Evolutionary conservation across 768 basidiomycete species (phyloP), one percentile per base, ranked within the genome.

Genomic region (Mycena vitilis): DNA sequence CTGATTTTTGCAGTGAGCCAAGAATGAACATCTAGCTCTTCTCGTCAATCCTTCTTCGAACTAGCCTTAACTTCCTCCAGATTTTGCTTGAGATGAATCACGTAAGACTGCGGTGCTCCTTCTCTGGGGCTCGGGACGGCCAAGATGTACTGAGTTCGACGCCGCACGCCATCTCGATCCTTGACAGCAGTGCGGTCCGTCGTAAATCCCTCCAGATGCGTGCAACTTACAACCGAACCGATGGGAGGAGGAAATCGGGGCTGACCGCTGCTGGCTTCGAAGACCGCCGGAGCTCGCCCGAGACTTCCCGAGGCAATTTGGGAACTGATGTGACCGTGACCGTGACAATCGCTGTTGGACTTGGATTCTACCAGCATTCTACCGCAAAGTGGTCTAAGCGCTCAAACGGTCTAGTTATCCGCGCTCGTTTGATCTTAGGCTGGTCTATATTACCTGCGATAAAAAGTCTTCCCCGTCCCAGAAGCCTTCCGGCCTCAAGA

Each of bases 21-120:
- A 55, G n/a, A 37, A 40, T 8, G 54, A 56, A 10, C 47, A 22
- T 48, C 22, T 22, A 25, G 15, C 47, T 45, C 56, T 58, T 65
- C 64, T 36, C 57, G 51, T 47, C 49, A 59, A 65, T 59, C 64
- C 64, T 65, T 55, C 52, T 30, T 48, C 30, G 30, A 30, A 30
- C 30, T 30, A 30, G 30, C 30, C 2, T 64, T 56, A 23, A 64
- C 57, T 65, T 54, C 49, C 7, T 38, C 10, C 56, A 36, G 22
- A 56, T 25, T 22, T 22, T 36, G 20, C 22, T 51, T 6, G 36
- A 45, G 36, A 38, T 4, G 34, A 11, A 22, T 49, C 44, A 64
- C 47, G 56, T 65, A 51, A 64, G 42, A 64, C 47, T 22, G 25
- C 56, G 40, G 54, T 44, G 25, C 51, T 44, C 49, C 47, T 63